Percentiles rank a stretch among this genome's conserved stretches.
phyloP scores from a whole-genome alignment of 2,329 filamentous ascomycete species.

The Chrysoporthe austroafricana region DNA sequence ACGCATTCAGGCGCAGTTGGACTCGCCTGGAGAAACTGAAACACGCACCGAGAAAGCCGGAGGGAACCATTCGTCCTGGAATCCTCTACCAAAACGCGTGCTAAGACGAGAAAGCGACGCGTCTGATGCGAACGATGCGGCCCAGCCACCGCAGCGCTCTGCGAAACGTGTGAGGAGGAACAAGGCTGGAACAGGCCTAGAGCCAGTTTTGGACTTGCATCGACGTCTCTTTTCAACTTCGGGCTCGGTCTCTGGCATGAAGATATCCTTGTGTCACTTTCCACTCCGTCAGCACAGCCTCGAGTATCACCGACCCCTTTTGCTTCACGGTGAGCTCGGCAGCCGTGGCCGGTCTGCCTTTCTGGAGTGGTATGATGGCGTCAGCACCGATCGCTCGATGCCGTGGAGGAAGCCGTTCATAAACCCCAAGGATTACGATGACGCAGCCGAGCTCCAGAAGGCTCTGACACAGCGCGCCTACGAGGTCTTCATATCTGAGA shows the following conservation, averaged over 20 bases:
- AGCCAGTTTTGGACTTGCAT: conserved; percentile 25
- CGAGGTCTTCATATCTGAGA: conserved; percentile 69
- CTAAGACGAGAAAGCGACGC: conserved; percentile 13
- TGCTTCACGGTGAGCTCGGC: conserved; percentile 45
- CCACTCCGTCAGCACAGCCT: conserved; percentile 41
- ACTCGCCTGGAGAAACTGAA: conserved; percentile 9
- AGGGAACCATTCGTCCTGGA: not conserved
- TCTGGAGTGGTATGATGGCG: conserved; percentile 56
- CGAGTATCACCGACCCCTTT: conserved; percentile 54
- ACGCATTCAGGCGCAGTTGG: conserved; percentile 20
- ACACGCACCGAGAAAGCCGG: not conserved
- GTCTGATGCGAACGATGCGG: not conserved
- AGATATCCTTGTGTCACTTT: conserved; percentile 30
- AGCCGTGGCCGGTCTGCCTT: conserved; percentile 42
- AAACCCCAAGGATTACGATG: conserved; percentile 41
- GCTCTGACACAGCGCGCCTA: conserved; percentile 60
- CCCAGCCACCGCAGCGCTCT: not conserved
- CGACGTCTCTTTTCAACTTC: conserved; percentile 32
- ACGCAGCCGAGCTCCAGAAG: conserved; percentile 42
- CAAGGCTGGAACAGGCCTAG: not conserved
- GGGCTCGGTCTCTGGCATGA: not conserved
- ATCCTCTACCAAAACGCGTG: conserved; percentile 5
- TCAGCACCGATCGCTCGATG: conserved; percentile 54
- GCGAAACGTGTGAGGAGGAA: conserved; percentile 11
- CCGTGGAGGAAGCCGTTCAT: conserved; percentile 64